Base-by-base conservation (phyloP, 31 red algal species). In the Endocladia muricata region DNA sequence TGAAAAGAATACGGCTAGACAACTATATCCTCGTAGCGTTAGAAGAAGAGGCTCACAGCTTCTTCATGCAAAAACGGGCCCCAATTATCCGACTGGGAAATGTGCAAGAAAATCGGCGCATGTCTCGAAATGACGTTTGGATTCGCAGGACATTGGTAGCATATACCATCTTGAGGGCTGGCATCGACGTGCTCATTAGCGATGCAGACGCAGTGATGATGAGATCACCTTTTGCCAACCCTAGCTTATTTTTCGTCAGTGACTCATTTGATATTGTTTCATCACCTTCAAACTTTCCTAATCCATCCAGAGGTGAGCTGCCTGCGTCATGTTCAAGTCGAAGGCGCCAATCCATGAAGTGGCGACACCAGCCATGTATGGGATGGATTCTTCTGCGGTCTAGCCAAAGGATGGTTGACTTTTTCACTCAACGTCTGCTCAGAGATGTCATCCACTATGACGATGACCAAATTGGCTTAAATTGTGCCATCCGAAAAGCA, bases 251-350 rank as follows among this genome's bases (percentile, higher is more conserved):
- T 2, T 52, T 63, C 15, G 40, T 11, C 11, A 17, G 54, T 36
- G 0, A 25, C 15, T 37, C 33, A 4, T 66, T 64, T 47, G 75
- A 79, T 41, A 79, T 79, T 17, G 36, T 79, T 15, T 61, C 75
- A 3, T 79, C 75, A 30, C 75, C 75, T 1, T 79, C 75, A 22
- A 79, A 79, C 33, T 79, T 79, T 31, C 75, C 75, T 21, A 79
- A 63, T 51, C 75, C 75, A 22, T 35, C 38, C 23, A 61, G 51
- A 9, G 59, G 25, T 7, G 75, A 79, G 30, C 75, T 79, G n/a
- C 75, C 75, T 0, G 6, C 30, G 9, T 57, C 36, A 3, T 79
- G 75, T 15, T 29, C 26, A 23, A 47, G 58, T 4, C 25, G 15
- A n/a, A 3, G 21, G 21, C 1, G 3, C 36, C 30, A 29, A 4